Evolutionary conservation across 495 filamentous ascomycete species (phyloP).

Genomic region (Saxophila tyrrhenica): DNA sequence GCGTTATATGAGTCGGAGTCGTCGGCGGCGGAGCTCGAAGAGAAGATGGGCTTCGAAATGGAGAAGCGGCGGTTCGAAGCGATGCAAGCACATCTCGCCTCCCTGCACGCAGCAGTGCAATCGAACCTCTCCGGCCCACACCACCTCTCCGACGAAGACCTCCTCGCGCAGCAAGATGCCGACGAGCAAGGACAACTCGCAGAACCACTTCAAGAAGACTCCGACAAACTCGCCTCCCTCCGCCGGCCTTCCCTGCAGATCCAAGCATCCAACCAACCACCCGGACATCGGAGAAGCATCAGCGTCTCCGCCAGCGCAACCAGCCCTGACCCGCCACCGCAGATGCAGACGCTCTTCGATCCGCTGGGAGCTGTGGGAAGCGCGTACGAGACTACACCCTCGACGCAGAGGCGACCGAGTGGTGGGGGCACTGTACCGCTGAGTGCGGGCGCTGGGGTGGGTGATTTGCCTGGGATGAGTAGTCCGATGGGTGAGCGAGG

Average conservation of each 20-base stretch:
- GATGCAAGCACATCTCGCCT: neutral
- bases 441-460: neutral
- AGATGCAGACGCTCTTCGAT: slow-evolving; percentile 17
- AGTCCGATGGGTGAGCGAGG: neutral
- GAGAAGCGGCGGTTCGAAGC: neutral
- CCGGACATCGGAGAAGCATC: slow-evolving; percentile 25
- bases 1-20: neutral
- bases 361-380: slow-evolving; percentile 10
- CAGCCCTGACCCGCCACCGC: slow-evolving; percentile 8
- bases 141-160: neutral
- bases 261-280: neutral
- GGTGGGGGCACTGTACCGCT: slow-evolving; percentile 2
- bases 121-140: neutral
- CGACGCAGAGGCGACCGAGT: slow-evolving; percentile 1
- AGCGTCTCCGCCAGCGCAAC: slow-evolving; percentile 15
- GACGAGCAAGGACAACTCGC: slow-evolving; percentile 7
- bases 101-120: neutral
- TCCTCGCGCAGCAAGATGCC: neutral
- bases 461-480: neutral
- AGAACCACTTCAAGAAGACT: slow-evolving; percentile 13
- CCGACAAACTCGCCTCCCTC: neutral
- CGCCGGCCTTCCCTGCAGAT: neutral
- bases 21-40: neutral
- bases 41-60: neutral
- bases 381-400: slow-evolving; percentile 5